Percentiles rank a stretch among this genome's conserved stretches.
Conservation (phyloP, 2,329 filamentous ascomycete genomes). For the Sordariomycetes sp. region DNA sequence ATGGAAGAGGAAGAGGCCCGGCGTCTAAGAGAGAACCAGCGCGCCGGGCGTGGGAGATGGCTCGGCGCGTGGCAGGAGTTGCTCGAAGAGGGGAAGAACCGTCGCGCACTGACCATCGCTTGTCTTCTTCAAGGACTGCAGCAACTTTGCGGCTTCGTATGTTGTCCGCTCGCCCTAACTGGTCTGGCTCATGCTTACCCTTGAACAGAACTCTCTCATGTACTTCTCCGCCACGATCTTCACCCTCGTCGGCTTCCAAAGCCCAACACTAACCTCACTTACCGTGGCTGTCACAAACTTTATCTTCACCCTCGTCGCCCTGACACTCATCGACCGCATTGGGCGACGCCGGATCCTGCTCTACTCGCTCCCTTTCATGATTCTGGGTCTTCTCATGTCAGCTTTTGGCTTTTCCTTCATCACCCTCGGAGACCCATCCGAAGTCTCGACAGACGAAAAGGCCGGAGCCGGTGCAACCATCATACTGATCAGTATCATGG, state of each 20-base stretch:
- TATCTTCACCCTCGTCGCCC: conserved; percentile 64
- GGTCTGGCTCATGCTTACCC: not conserved
- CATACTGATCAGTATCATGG: conserved; percentile 66
- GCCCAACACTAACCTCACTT: conserved; percentile 71
- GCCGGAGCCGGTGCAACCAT: conserved; percentile 27
- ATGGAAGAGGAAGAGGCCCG: conserved; percentile 54
- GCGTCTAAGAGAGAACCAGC: conserved; percentile 19
- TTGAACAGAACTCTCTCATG: conserved; percentile 70
- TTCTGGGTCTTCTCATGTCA: conserved; percentile 59
- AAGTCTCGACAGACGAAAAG: not conserved
- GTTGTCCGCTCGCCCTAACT: conserved; percentile 16
- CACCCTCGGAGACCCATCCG: conserved; percentile 24
- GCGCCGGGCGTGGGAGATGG: conserved; percentile 21
- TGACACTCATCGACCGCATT: conserved; percentile 69
- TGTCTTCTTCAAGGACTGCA: conserved; percentile 82
- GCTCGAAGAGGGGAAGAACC: conserved; percentile 50
- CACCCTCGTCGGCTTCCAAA: conserved; percentile 64
- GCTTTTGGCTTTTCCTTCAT: conserved; percentile 64
- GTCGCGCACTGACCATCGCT: conserved; percentile 72
- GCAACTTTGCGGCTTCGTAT: conserved; percentile 76
- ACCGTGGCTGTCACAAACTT: conserved; percentile 80
- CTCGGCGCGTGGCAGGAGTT: conserved; percentile 43
- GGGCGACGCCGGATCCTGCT: conserved; percentile 75
- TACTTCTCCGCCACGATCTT: conserved; percentile 85
- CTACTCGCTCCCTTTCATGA: conserved; percentile 78